Conservation (phyloP, 768 basidiomycete genomes). For the Lactarius psammicola region DNA sequence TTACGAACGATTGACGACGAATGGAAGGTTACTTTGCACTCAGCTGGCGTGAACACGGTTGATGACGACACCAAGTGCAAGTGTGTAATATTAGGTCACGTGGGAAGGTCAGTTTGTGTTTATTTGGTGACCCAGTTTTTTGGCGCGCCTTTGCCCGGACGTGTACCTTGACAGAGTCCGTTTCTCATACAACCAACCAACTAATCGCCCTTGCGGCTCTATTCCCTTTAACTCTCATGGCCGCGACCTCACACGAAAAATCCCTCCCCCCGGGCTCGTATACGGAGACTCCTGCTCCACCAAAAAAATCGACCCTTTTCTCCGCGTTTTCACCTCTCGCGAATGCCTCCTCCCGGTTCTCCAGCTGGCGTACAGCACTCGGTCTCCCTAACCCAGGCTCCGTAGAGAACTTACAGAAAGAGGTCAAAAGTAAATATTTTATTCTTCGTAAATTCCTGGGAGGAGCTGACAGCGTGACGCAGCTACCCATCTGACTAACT, state of each 20-base stretch:
- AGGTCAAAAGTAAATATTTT: slow-evolving; percentile 72
- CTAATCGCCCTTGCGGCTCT: slow-evolving; percentile 12
- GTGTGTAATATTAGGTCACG: too few relatives aligned
- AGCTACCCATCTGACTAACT: slow-evolving; percentile 93
- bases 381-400: slow-evolving; percentile 90
- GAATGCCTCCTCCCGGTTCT: slow-evolving; percentile 68
- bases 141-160: slow-evolving; percentile 19
- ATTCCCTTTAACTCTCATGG: slow-evolving; percentile 15
- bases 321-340: slow-evolving; percentile 50
- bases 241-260: slow-evolving; percentile 21
- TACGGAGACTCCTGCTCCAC: slow-evolving; percentile 5
- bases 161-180: neutral
- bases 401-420: slow-evolving; percentile 89
- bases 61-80: too few relatives aligned
- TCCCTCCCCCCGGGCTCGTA: slow-evolving; percentile 2
- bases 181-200: slow-evolving; percentile 8
- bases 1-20: slow-evolving; percentile 29
- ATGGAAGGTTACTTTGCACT: slow-evolving; percentile 20
- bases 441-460: slow-evolving; percentile 11
- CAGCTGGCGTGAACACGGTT: too few relatives aligned
- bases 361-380: slow-evolving; percentile 77
- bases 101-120: neutral
- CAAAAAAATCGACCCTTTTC: slow-evolving; percentile 18
- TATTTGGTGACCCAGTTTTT: slow-evolving; percentile 22
- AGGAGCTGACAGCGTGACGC: slow-evolving; percentile 16